Percentiles rank a stretch among this genome's conserved stretches.
phyloP scores from a whole-genome alignment of 331 rosid genomes.

The Pyracantha coccinea region DNA sequence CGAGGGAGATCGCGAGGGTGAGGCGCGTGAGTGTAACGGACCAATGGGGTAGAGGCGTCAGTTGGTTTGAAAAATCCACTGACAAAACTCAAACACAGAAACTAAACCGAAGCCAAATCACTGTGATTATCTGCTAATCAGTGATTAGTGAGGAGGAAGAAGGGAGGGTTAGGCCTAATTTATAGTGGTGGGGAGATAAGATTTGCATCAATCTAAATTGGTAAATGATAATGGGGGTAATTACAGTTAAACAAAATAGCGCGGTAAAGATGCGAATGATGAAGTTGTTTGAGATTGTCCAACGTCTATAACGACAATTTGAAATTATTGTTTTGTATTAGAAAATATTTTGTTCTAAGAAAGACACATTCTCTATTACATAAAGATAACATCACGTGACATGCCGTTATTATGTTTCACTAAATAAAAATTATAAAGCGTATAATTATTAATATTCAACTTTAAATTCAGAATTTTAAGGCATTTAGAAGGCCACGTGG shows the following conservation, averaged over 20 bases:
- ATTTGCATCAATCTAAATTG: neutral
- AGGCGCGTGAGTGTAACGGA: neutral
- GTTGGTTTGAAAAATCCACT: neutral
- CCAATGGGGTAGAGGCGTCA: slow-evolving; percentile 4
- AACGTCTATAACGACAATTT: neutral
- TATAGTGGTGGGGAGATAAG: neutral
- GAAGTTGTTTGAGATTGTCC: neutral
- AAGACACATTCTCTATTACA: no score
- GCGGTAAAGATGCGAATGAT: neutral
- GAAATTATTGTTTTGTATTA: neutral
- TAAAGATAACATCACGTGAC: neutral
- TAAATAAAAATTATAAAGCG: neutral
- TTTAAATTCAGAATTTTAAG: neutral
- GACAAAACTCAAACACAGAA: neutral
- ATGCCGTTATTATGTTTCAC: neutral
- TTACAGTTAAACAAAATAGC: neutral
- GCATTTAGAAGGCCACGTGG: neutral
- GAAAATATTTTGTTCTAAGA: neutral
- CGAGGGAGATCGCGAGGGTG: slow-evolving; percentile 4
- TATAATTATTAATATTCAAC: neutral
- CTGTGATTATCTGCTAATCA: neutral
- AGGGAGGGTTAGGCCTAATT: neutral
- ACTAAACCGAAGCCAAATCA: neutral
- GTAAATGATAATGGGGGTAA: neutral
- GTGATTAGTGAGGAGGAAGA: neutral